A percentile compares a stretch with the other conserved stretches of the same genome.
These are phyloP conservation scores for Podochytrium sp. DNA, from an alignment of 192 early-diverging fungal species.

Conservation along the genomic window DNA sequence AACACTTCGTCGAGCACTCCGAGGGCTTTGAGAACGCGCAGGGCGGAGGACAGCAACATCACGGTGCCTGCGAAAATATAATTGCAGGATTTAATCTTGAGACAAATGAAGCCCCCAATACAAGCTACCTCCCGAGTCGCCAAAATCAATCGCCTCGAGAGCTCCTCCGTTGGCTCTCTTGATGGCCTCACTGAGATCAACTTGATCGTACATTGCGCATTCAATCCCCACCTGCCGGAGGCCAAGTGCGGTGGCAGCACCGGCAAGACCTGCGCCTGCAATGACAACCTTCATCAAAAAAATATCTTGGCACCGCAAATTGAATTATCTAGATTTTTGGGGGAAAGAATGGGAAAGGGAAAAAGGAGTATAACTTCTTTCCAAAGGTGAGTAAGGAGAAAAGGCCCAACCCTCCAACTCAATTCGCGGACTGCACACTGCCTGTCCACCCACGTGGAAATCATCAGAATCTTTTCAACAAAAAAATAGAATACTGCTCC, in stretches of 20 bases:
- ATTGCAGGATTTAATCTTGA: background rate
- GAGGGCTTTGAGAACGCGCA: slow-evolving; percentile 15
- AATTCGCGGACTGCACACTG: too few species aligned
- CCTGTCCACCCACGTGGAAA: too few species aligned
- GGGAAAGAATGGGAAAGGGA: too few species aligned
- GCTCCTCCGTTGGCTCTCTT: background rate
- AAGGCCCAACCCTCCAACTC: too few species aligned
- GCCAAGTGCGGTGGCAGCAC: slow-evolving; percentile 21
- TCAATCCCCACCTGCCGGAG: background rate
- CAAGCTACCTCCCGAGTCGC: slow-evolving; percentile 23
- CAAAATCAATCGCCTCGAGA: background rate
- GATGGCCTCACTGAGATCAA: slow-evolving; percentile 5
- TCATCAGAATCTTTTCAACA: too few species aligned
- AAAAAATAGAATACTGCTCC: too few species aligned
- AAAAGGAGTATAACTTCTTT: too few species aligned
- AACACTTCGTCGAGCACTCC: slow-evolving; percentile 25
- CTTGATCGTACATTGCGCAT: slow-evolving; percentile 20
- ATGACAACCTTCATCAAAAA: slow-evolving; percentile 22
- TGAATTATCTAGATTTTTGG: too few species aligned
- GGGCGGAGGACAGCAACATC: slow-evolving; percentile 3
- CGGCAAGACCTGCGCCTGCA: slow-evolving; percentile 4
- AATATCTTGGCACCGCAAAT: too few species aligned
- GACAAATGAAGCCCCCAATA: background rate
- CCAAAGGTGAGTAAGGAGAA: too few species aligned
- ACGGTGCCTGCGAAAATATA: background rate